A percentile compares a stretch with the other conserved stretches of the same genome.
Evolutionary conservation across 306 rosid genomes (phyloP).

Genomic region (Cotoneaster glaucophyllus): DNA sequence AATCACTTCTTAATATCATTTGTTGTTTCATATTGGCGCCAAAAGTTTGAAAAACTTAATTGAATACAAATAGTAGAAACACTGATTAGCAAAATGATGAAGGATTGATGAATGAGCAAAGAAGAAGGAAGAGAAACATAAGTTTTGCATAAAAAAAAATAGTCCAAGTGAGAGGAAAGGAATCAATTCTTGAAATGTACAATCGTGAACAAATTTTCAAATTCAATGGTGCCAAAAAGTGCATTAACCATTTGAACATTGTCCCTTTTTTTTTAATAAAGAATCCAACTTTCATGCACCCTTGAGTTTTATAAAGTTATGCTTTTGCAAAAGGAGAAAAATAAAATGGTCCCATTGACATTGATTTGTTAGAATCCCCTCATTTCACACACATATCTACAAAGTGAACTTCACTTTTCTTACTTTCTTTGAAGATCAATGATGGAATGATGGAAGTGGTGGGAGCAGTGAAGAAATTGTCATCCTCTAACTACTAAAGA

Average conservation of each 20-base stretch:
- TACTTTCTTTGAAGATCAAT: not conserved
- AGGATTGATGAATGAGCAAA: not conserved
- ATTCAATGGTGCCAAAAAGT: slow-evolving; percentile 55
- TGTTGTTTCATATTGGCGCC: not conserved
- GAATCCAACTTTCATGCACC: not conserved
- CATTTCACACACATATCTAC: not conserved
- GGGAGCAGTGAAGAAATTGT: not conserved
- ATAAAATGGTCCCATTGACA: not conserved
- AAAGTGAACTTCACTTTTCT: not conserved
- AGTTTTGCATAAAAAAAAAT: slow-evolving; percentile 15
- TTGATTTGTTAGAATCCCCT: not conserved
- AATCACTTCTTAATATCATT: too few species aligned
- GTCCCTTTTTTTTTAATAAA: not conserved
- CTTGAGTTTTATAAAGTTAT: not conserved
- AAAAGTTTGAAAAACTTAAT: not conserved
- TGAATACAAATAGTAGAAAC: not conserved
- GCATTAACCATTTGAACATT: not conserved
- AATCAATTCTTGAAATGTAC: slow-evolving; percentile 22
- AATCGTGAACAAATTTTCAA: slow-evolving; percentile 13
- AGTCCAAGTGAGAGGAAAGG: slow-evolving; percentile 27
- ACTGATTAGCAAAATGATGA: not conserved
- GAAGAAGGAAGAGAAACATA: slow-evolving; percentile 6
- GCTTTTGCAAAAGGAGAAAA: not conserved
- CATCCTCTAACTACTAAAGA: not conserved
- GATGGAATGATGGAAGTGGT: not conserved